Evolutionary conservation across 2,329 filamentous ascomycete species (phyloP), one percentile per base, ranked within the genome.

Genomic region (Domatiomyces catenatus): DNA sequence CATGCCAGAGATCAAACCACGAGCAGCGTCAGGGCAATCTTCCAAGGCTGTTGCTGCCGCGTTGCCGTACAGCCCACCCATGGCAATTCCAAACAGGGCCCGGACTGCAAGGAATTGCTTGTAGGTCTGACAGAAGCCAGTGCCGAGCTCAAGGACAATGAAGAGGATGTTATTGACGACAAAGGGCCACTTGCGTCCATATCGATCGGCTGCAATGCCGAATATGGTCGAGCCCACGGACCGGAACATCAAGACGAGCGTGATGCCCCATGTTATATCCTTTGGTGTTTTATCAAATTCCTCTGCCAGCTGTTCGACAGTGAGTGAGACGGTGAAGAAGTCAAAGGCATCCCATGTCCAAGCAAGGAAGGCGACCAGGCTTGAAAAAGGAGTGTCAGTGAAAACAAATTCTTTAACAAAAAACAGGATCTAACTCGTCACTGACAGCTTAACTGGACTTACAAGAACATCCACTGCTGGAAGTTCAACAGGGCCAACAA

Each of bases 261-360:
- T 74, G 26, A 74, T 74, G 32, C 71, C 75, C 77, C 77, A 80
- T 2, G 77, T 79, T 52, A 81, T 79, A 49, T 80, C 73, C 8
- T 71, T 72, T 47, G 75, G 75, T 2, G 71, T 68, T 55, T 72
- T 75, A 47, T 66, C 68, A 57, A 81, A 81, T 2, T 66, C 62
- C 51, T 73, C 66, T 2, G 76, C 75, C 8, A 81, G 64, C 39
- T 76, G 60, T 5, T 66, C 63, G 15, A 80, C 72, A 0, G 75
- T 76, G 48, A 80, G 63, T 4, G 74, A 77, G 20, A 80, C 76
- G 20, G 76, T 78, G 64, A 80, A 80, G 65, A 80, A 80, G 59
- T 80, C 77, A 51, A 80, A 77, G 0, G 76, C 70, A 58, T 76
- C 73, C 71, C 72, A 75, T 1, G 68, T 67, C 73, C 76, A 59